Evolutionary conservation across 352 stramenopile genomes (phyloP).

Genomic region (Pythium utonaiense): DNA sequence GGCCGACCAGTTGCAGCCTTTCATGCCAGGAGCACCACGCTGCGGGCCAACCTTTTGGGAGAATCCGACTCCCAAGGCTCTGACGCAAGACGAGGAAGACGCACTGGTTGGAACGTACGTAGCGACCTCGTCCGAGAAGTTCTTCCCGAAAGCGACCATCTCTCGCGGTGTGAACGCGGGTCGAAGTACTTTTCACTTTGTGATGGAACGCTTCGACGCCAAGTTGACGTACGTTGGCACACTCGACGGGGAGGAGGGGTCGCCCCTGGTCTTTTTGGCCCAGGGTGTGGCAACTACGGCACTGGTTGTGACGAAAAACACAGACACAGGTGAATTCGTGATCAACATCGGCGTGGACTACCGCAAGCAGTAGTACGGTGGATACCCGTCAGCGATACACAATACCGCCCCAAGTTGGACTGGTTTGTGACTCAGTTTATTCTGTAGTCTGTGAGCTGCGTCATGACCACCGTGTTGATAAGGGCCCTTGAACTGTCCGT

Average conservation of each 20-base stretch:
- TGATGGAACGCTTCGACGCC: background rate
- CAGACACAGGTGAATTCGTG: background rate
- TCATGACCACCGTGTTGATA: too few relatives aligned
- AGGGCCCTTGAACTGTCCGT: too few relatives aligned
- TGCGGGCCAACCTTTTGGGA: constrained; percentile 49
- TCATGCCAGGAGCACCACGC: constrained; percentile 29
- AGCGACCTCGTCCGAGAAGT: constrained; percentile 32
- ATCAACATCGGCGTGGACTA: constrained; percentile 10
- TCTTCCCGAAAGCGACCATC: constrained; percentile 36
- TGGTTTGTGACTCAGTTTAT: too few relatives aligned
- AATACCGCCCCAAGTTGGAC: too few relatives aligned
- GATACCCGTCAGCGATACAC: too few relatives aligned
- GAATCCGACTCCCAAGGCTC: constrained; percentile 23
- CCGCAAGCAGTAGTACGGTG: too few relatives aligned
- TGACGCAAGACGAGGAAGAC: constrained; percentile 24
- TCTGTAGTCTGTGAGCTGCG: too few relatives aligned
- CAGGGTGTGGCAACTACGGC: background rate
- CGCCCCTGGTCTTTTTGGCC: background rate
- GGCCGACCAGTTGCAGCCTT: constrained; percentile 31
- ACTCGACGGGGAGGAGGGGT: background rate
- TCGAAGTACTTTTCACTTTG: background rate
- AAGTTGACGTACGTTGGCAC: constrained; percentile 2
- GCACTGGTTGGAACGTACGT: constrained; percentile 46
- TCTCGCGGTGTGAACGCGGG: background rate
- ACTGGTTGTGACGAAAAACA: background rate